phyloP scores from a whole-genome alignment of 805 yeast species.

The Nakazawaea molendinolei region DNA sequence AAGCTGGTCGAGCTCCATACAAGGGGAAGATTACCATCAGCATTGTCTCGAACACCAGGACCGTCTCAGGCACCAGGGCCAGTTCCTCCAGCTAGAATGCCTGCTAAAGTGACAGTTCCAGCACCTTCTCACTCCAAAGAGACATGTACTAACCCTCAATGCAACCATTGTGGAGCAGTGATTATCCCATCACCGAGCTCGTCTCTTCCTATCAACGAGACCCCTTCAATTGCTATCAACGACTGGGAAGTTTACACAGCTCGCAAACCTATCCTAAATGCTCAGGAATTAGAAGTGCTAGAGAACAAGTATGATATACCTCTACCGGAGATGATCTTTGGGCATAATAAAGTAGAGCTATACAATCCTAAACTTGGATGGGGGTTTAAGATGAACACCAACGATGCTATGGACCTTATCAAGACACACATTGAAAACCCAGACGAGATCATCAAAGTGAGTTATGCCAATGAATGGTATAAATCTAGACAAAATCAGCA shows the following conservation, averaged over 20 bases:
- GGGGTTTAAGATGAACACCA: slow-evolving; percentile 61
- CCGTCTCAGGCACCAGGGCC: too few species aligned
- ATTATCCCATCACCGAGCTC: slow-evolving; percentile 76
- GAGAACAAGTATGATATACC: slow-evolving; percentile 66
- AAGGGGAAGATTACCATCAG: slow-evolving; percentile 32
- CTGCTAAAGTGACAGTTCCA: slow-evolving; percentile 9
- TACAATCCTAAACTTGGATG: slow-evolving; percentile 33
- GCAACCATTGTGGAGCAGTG: slow-evolving; percentile 62
- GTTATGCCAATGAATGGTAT: slow-evolving; percentile 85
- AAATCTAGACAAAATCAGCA: slow-evolving; percentile 30
- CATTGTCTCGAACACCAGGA: too few species aligned
- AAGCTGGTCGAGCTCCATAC: slow-evolving; percentile 51
- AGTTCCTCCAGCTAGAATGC: too few species aligned
- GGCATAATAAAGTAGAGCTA: slow-evolving; percentile 63
- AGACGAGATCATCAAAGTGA: slow-evolving; percentile 51
- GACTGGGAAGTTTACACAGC: slow-evolving; percentile 73
- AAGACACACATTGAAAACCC: slow-evolving; percentile 33
- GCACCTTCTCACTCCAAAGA: slow-evolving; percentile 14
- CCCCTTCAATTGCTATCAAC: slow-evolving; percentile 61
- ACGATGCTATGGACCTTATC: slow-evolving; percentile 66
- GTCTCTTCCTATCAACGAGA: slow-evolving; percentile 52
- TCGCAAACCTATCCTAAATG: slow-evolving; percentile 70
- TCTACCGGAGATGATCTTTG: slow-evolving; percentile 96
- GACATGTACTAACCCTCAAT: slow-evolving; percentile 27
- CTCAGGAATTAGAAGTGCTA: slow-evolving; percentile 65